phyloP scores from a whole-genome alignment of 768 basidiomycete genomes.

The Leccinum longicurvipes region DNA sequence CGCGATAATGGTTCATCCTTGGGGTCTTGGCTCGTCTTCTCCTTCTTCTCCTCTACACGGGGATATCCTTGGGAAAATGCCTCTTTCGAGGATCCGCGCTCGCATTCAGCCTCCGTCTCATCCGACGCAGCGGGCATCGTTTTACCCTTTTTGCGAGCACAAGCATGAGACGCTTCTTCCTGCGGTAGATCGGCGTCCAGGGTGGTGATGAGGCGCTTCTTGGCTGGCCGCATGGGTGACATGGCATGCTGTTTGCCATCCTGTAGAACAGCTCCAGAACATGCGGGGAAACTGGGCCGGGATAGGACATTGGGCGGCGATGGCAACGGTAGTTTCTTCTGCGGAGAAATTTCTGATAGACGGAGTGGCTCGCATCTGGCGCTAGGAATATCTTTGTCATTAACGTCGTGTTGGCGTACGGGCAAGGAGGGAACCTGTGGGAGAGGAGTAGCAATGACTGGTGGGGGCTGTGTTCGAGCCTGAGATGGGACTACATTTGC shows the following conservation, averaged over 20 bases:
- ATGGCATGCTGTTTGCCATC: conserved; percentile 19
- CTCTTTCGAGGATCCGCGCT: conserved; percentile 18
- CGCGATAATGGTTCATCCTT: conserved; percentile 5
- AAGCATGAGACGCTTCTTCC: conserved; percentile 10
- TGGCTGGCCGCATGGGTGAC: conserved; percentile 42
- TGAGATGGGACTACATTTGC: neutral
- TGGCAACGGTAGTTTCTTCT: conserved; percentile 13
- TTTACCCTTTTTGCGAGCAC: conserved; percentile 33
- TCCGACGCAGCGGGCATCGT: neutral
- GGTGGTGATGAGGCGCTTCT: conserved; percentile 43
- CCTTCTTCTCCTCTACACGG: neutral
- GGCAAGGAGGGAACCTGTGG: neutral
- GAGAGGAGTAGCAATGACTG: neutral
- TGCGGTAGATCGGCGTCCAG: conserved; percentile 22
- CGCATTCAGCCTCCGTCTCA: conserved; percentile 1
- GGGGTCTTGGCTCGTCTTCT: neutral
- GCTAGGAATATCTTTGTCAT: neutral
- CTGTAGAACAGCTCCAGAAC: conserved; percentile 15
- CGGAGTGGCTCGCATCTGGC: conserved; percentile 32
- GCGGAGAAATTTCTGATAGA: conserved; percentile 52
- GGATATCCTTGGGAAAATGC: conserved; percentile 8
- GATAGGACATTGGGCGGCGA: conserved; percentile 1
- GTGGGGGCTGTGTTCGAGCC: conserved; percentile 6
- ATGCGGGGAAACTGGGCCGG: conserved; percentile 4
- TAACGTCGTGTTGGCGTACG: neutral